These are phyloP conservation scores for Ceratocystis smalleyi DNA, from an alignment of 2,329 filamentous ascomycete genomes.

Conservation along the genomic window DNA sequence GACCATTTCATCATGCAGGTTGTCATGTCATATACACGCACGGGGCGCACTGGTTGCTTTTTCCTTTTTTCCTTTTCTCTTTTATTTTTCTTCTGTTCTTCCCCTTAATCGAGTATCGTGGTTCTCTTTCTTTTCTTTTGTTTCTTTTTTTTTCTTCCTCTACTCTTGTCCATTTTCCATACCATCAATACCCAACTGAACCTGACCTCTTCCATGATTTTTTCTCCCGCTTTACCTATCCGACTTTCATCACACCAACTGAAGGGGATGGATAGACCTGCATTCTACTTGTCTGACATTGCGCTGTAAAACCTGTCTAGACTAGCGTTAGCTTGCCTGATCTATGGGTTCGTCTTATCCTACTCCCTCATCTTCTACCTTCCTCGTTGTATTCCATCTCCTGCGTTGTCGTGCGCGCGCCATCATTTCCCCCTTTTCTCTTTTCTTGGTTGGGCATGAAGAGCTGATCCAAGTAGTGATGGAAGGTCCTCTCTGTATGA, in stretches of 20 bases:
- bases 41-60: slow-evolving; percentile 17
- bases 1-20: slow-evolving; percentile 27
- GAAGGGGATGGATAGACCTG: not conserved
- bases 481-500: slow-evolving; percentile 14
- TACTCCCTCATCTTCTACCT: slow-evolving; percentile 6
- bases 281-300: not conserved
- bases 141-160: slow-evolving; percentile 21
- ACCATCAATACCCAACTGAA: slow-evolving; percentile 19
- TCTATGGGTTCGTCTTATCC: slow-evolving; percentile 8
- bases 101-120: slow-evolving; percentile 18
- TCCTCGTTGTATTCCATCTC: not conserved
- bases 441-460: slow-evolving; percentile 1
- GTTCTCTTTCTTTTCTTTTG: slow-evolving; percentile 18
- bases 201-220: slow-evolving; percentile 11
- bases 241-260: not conserved
- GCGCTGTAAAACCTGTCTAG: not conserved
- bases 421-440: not conserved
- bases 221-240: not conserved
- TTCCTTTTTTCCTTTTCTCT: slow-evolving; percentile 20
- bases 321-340: not conserved
- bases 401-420: not conserved
- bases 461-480: not conserved
- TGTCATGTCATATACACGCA: slow-evolving; percentile 19
- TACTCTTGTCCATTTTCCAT: slow-evolving; percentile 19
- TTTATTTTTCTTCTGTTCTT: slow-evolving; percentile 20